A percentile compares a stretch with the other conserved stretches of the same genome.
phyloP scores from a whole-genome alignment of 1,139 yeast genomes.

The Fermentozyma sake region DNA sequence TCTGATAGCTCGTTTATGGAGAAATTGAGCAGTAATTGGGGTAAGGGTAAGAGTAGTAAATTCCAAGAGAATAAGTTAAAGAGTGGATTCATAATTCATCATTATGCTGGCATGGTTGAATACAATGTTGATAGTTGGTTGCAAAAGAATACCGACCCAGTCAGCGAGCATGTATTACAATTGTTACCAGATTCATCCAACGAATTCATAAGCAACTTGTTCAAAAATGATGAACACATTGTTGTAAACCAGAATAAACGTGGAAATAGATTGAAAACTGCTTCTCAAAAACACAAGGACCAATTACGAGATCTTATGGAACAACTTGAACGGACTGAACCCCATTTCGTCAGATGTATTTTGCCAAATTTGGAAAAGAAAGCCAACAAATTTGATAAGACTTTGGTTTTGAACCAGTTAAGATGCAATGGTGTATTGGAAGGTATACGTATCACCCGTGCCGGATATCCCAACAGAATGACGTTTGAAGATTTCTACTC shows the following conservation, averaged over 20 bases:
- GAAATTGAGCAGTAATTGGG: slow-evolving; percentile 65
- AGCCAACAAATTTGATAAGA: slow-evolving; percentile 69
- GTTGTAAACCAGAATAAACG: slow-evolving; percentile 7
- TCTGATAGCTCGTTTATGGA: slow-evolving; percentile 81
- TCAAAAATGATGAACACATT: slow-evolving; percentile 20
- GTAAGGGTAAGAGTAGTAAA: slow-evolving; percentile 50
- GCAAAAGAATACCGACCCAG: slow-evolving; percentile 91
- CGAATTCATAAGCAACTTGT: slow-evolving; percentile 33
- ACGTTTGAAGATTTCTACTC: slow-evolving; percentile 74
- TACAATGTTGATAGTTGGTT: slow-evolving; percentile 92
- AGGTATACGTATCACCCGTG: slow-evolving; percentile 94
- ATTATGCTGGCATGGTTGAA: slow-evolving; percentile 94
- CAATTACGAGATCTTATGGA: slow-evolving; percentile 71
- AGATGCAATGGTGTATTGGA: slow-evolving; percentile 97
- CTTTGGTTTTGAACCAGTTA: slow-evolving; percentile 78
- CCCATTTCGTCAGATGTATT: slow-evolving; percentile 96
- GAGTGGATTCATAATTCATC: slow-evolving; percentile 75
- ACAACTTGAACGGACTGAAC: slow-evolving; percentile 77
- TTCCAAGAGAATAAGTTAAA: slow-evolving; percentile 67
- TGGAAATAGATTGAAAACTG: slow-evolving; percentile 57
- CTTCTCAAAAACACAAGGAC: slow-evolving; percentile 81
- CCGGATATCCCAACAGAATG: slow-evolving; percentile 94
- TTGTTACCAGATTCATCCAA: slow-evolving; percentile 56
- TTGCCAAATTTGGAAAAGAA: slow-evolving; percentile 79
- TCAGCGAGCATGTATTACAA: slow-evolving; percentile 68